phyloP scores from a whole-genome alignment of 371 early-diverging fungal genomes.

The Smittium mucronatum region DNA sequence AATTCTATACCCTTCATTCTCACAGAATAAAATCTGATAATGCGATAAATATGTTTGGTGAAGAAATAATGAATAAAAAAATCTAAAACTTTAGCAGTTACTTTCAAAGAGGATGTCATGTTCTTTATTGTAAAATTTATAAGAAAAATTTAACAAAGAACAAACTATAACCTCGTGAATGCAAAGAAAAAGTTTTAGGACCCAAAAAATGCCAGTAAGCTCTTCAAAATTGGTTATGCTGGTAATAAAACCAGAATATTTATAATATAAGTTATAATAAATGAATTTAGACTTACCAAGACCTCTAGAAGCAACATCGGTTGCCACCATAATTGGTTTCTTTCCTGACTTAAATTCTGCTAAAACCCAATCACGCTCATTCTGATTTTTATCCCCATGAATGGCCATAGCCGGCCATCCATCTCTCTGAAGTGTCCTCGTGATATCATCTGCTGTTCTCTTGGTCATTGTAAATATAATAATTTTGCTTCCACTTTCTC shows the following conservation, averaged over 20 bases:
- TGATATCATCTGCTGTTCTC: slow-evolving; percentile 94
- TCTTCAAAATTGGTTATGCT: background rate
- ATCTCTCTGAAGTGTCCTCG: slow-evolving; percentile 75
- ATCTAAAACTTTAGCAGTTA: background rate
- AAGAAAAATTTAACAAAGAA: background rate
- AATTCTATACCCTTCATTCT: too few species aligned
- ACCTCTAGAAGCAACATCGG: slow-evolving; percentile 99
- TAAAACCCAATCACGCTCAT: slow-evolving; percentile 96
- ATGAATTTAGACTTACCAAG: slow-evolving; percentile 60
- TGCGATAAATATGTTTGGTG: too few species aligned
- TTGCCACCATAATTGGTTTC: slow-evolving; percentile 95
- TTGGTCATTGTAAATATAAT: slow-evolving; percentile 98
- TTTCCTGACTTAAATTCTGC: slow-evolving; percentile 79
- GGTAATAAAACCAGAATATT: background rate
- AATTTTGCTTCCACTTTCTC: slow-evolving; percentile 66
- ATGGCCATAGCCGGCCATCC: slow-evolving; percentile 96
- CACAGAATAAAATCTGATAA: too few species aligned
- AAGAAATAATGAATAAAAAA: slow-evolving; percentile 9
- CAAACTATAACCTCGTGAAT: background rate
- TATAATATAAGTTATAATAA: background rate
- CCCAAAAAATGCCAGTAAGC: slow-evolving; percentile 10
- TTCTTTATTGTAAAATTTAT: background rate
- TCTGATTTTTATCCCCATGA: slow-evolving; percentile 98
- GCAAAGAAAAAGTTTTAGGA: slow-evolving; percentile 8
- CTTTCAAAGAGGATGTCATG: background rate